Evolutionary conservation across 2,329 filamentous ascomycete species (phyloP), one percentile per base, ranked within the genome.

Genomic region (Pseudogymnoascus sp.): DNA sequence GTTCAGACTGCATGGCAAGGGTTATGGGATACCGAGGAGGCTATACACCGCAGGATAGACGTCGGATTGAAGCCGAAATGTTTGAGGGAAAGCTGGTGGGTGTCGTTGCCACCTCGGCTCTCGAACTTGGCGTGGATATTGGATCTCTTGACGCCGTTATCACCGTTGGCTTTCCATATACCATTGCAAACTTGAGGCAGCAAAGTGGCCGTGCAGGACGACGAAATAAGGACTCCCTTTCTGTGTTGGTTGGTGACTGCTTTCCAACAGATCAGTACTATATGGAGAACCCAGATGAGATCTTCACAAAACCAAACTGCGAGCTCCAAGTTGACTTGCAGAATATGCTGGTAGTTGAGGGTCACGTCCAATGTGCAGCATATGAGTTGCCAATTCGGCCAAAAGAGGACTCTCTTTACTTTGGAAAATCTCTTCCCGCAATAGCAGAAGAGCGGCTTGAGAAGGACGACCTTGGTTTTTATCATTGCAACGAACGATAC

Each of bases 21-120:
- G 91, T 99, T 1, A 97, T 96, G 92, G 91, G 90, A 0, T 99
- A 99, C 71, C 86, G 94, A 66, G 94, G 94, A 23, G 94, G 94
- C 0, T 99, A 99, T 72, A 96, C 92, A 2, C 86, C 93, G 1
- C 89, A 95, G 73, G 94, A 99, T 70, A 83, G 94, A 63, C 84
- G 94, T 16, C 81, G 84, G 63, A 97, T 99, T 64, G 94, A 99
- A 74, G 85, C 83, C 25, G 92, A 97, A 72, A 97, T 99, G 94
- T 99, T 99, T 69, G 90, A 96, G 63, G 94, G 94, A 0, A 94
- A 92, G 70, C 80, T 99, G 1, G 82, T 97, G 65, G 94, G 94
- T 1, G 95, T 99, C 63, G 87, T 99, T 33, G 93, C 93, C 1
- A 99, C 94, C 0, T 96, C 88, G 62, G 94, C 94, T 0, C 80